Evolutionary conservation across 495 filamentous ascomycete species (phyloP).

Genomic region (Penicilliopsis zonata): DNA sequence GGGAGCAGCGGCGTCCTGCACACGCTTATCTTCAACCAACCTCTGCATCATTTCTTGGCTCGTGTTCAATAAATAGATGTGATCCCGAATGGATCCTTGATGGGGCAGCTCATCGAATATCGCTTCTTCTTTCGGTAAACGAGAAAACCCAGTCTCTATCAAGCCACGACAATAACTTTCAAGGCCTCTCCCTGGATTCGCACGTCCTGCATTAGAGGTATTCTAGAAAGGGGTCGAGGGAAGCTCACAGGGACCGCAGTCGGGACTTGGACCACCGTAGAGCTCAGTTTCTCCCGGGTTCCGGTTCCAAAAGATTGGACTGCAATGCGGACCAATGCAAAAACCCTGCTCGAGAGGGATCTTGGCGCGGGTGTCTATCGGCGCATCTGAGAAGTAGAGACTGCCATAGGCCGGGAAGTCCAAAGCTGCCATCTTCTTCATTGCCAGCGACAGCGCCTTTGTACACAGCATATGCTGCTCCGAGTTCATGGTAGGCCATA

Average conservation of each 20-base stretch:
- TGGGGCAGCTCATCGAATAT: conserved; percentile 9
- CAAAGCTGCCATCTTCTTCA: conserved; percentile 22
- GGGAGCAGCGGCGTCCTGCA: conserved; percentile 19
- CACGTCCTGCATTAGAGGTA: conserved; percentile 3
- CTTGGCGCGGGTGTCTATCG: conserved; percentile 13
- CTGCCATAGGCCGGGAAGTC: conserved; percentile 33
- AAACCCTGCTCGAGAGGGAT: conserved; percentile 19
- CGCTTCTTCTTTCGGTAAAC: conserved; percentile 11
- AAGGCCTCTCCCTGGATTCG: conserved; percentile 16
- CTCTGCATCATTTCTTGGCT: conserved; percentile 15
- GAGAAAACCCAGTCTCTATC: conserved; percentile 20
- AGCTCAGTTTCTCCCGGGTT: conserved; percentile 16
- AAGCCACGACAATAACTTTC: conserved; percentile 16
- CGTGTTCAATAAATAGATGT: conserved; percentile 19
- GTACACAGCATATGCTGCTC: conserved; percentile 25
- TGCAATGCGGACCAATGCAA: conserved; percentile 29
- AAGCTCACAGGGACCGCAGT: conserved; percentile 26
- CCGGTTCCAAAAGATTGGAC: conserved; percentile 26
- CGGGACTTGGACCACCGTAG: conserved; percentile 17
- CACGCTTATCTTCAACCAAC: conserved; percentile 16
- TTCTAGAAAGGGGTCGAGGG: conserved; percentile 1
- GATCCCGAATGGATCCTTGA: conserved; percentile 22
- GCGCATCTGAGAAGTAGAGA: conserved; percentile 17
- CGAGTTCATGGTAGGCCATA: conserved; percentile 24
- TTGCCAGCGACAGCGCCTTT: conserved; percentile 15